Percentiles rank a stretch among this genome's conserved stretches.
Conservation (phyloP, 768 basidiomycete species). For the Termitomyces sp. region DNA sequence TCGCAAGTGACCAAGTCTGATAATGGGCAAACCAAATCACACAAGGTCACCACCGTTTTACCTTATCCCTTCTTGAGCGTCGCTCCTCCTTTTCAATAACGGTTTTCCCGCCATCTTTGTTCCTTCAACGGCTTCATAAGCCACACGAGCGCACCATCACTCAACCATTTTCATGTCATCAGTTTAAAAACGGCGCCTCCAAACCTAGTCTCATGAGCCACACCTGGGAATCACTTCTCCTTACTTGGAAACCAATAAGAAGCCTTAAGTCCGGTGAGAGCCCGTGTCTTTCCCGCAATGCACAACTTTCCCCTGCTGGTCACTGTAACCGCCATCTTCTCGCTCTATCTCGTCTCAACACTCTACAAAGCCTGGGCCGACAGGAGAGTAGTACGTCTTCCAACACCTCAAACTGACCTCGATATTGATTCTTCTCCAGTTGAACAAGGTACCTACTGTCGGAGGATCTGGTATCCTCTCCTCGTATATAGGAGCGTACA, state of each 20-base stretch:
- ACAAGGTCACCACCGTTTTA: too few relatives aligned
- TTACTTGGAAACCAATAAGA: neutral
- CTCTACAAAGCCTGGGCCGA: slow-evolving; percentile 3
- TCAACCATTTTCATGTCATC: neutral
- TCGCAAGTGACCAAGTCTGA: too few relatives aligned
- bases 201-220: neutral
- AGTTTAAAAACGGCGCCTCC: neutral
- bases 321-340: neutral
- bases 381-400: neutral
- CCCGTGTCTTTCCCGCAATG: neutral
- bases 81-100: too few relatives aligned
- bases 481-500: slow-evolving; percentile 24
- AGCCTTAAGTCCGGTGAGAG: neutral
- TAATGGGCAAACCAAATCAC: too few relatives aligned
- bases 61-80: too few relatives aligned
- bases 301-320: neutral
- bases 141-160: neutral
- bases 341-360: neutral
- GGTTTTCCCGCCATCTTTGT: neutral
- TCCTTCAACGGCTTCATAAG: neutral
- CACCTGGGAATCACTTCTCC: neutral
- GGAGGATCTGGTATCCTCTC: slow-evolving; percentile 24
- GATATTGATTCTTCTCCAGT: slow-evolving; percentile 2
- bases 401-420: neutral
- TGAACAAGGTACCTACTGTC: slow-evolving; percentile 23